Conservation (phyloP, 2,329 filamentous ascomycete species). For the Penicillium oxalicum region DNA sequence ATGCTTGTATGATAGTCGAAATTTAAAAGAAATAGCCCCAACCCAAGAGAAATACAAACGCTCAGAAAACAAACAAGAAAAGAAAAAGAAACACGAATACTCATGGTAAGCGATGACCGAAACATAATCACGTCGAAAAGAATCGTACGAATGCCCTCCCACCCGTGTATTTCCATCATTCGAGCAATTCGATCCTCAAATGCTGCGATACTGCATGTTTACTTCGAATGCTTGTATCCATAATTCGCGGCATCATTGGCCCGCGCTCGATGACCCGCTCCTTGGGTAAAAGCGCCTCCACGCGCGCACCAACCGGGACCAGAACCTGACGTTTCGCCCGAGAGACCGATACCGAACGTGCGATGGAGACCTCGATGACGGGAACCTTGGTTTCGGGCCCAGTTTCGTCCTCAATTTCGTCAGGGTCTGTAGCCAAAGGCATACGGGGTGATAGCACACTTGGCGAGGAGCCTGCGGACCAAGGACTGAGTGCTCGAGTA, state of each 20-base stretch:
- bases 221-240: constrained; percentile 26
- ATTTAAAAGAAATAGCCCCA: too few species aligned
- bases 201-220: constrained; percentile 29
- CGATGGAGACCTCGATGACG: constrained; percentile 34
- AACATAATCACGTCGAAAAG: constrained; percentile 1
- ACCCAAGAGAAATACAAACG: too few species aligned
- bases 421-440: constrained; percentile 13
- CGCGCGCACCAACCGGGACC: constrained; percentile 28
- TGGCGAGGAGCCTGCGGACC: neutral
- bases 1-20: too few species aligned
- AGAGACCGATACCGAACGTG: constrained; percentile 36
- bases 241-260: constrained; percentile 25
- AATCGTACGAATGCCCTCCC: neutral
- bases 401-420: constrained; percentile 5
- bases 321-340: constrained; percentile 32
- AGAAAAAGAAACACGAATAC: too few species aligned
- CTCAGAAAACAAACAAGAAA: too few species aligned
- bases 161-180: neutral
- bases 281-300: constrained; percentile 20
- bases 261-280: constrained; percentile 27
- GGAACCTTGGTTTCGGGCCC: constrained; percentile 4
- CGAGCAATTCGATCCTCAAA: constrained; percentile 27
- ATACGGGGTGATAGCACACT: constrained; percentile 9
- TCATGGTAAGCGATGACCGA: neutral
- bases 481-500: constrained; percentile 6